phyloP scores from a whole-genome alignment of 2,329 filamentous ascomycete genomes.

The Epichloe scottii region DNA sequence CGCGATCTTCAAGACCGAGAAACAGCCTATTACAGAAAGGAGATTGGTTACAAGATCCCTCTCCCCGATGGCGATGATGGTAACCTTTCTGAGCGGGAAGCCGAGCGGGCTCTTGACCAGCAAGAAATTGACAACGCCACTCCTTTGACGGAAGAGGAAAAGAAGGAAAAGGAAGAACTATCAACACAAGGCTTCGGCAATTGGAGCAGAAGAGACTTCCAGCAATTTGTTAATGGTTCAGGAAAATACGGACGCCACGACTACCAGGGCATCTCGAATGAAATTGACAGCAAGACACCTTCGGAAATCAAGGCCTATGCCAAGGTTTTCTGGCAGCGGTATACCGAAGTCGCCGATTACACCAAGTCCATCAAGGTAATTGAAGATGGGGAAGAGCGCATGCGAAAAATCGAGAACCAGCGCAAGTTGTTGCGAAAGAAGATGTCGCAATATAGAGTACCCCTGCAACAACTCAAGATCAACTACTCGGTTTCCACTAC shows the following conservation, averaged over 20 bases:
- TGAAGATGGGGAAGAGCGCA: slow-evolving; percentile 83
- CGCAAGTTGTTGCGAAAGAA: slow-evolving; percentile 90
- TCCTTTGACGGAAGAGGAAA: slow-evolving; percentile 78
- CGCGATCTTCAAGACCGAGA: slow-evolving; percentile 90
- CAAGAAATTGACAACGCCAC: slow-evolving; percentile 86
- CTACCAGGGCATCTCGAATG: slow-evolving; percentile 72
- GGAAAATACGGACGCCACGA: slow-evolving; percentile 83
- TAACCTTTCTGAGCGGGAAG: slow-evolving; percentile 73
- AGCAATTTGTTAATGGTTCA: slow-evolving; percentile 93
- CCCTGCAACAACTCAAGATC: slow-evolving; percentile 93
- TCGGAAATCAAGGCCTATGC: slow-evolving; percentile 84
- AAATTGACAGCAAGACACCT: slow-evolving; percentile 81
- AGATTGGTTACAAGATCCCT: slow-evolving; percentile 89
- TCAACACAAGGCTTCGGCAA: slow-evolving; percentile 78
- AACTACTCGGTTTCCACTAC: slow-evolving; percentile 98
- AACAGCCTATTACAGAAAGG: slow-evolving; percentile 89
- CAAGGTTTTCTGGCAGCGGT: slow-evolving; percentile 92
- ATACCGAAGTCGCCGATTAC: slow-evolving; percentile 81
- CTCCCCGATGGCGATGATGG: slow-evolving; percentile 81
- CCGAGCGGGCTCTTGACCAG: slow-evolving; percentile 77
- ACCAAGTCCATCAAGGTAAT: slow-evolving; percentile 80
- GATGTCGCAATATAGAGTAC: slow-evolving; percentile 92
- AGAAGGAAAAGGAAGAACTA: slow-evolving; percentile 71
- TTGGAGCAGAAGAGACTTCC: slow-evolving; percentile 96
- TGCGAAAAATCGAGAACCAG: slow-evolving; percentile 80